A percentile compares a stretch with the other conserved stretches of the same genome.
Evolutionary conservation across 2,329 filamentous ascomycete species (phyloP).

Genomic region (Penicillium rolfsii): DNA sequence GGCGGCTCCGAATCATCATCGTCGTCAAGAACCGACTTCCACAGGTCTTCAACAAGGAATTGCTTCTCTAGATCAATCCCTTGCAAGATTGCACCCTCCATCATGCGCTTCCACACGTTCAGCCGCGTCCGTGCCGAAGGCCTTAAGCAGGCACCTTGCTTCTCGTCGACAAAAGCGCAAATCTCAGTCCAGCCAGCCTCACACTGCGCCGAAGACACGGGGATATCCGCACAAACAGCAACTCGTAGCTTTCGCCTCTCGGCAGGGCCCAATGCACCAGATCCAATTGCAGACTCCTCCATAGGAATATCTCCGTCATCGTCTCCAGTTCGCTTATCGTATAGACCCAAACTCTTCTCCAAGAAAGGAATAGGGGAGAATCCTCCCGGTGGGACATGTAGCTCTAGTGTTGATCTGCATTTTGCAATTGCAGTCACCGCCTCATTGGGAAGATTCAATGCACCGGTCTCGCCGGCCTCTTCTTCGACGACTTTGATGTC

Average conservation of each 20-base stretch:
- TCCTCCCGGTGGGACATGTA: constrained; percentile 41
- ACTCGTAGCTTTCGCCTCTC: constrained; percentile 40
- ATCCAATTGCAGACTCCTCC: constrained; percentile 23
- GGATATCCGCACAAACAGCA: constrained; percentile 54
- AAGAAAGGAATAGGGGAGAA: constrained; percentile 38
- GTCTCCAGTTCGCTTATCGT: constrained; percentile 30
- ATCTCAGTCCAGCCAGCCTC: constrained; percentile 54
- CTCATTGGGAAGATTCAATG: constrained; percentile 33
- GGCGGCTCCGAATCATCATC: constrained; percentile 31
- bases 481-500: constrained; percentile 36
- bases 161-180: constrained; percentile 56
- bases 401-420: constrained; percentile 51
- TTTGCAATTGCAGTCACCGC: constrained; percentile 49
- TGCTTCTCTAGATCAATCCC: constrained; percentile 47
- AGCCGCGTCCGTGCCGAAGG: constrained; percentile 54
- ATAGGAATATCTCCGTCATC: constrained; percentile 25
- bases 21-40: constrained; percentile 45
- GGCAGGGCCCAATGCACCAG: constrained; percentile 31
- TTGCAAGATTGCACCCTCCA: constrained; percentile 45
- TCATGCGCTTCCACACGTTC: constrained; percentile 53
- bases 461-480: constrained; percentile 24
- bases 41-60: constrained; percentile 47
- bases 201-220: constrained; percentile 57
- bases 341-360: constrained; percentile 36
- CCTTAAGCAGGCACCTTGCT: constrained; percentile 41